A percentile compares a stretch with the other conserved stretches of the same genome.
Conservation (phyloP, 1,139 yeast genomes). For the Torulaspora globosa region DNA sequence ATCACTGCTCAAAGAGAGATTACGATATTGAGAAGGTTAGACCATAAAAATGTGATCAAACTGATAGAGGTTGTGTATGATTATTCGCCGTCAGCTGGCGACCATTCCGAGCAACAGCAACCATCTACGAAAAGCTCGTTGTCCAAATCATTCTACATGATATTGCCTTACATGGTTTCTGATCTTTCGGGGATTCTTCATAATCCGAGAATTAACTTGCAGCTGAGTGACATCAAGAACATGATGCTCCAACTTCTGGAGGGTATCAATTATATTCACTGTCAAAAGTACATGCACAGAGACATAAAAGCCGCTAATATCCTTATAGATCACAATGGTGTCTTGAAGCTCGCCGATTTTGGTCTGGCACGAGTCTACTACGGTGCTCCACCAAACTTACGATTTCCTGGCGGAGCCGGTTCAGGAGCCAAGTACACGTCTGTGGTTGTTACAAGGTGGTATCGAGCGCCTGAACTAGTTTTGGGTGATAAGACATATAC, state of each 20-base stretch:
- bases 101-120: slow-evolving; percentile 37
- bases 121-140: slow-evolving; percentile 18
- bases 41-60: slow-evolving; percentile 68
- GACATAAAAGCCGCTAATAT: slow-evolving; percentile 95
- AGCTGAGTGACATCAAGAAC: slow-evolving; percentile 72
- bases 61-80: slow-evolving; percentile 81
- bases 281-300: slow-evolving; percentile 66
- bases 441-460: slow-evolving; percentile 94
- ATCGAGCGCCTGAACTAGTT: slow-evolving; percentile 89
- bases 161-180: slow-evolving; percentile 88
- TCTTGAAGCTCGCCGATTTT: slow-evolving; percentile 85
- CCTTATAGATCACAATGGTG: slow-evolving; percentile 69
- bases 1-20: slow-evolving; percentile 94
- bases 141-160: slow-evolving; percentile 62
- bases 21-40: slow-evolving; percentile 67
- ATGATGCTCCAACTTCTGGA: slow-evolving; percentile 71
- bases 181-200: slow-evolving; percentile 91
- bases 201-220: slow-evolving; percentile 65
- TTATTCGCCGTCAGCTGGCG: slow-evolving; percentile 39
- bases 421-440: slow-evolving; percentile 71
- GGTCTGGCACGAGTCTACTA: slow-evolving; percentile 82
- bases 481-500: slow-evolving; percentile 84
- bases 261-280: slow-evolving; percentile 83
- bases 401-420: slow-evolving; percentile 61
- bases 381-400: slow-evolving; percentile 60